Conservation (phyloP, 345 rosid species). For the Murraya koenigii region DNA sequence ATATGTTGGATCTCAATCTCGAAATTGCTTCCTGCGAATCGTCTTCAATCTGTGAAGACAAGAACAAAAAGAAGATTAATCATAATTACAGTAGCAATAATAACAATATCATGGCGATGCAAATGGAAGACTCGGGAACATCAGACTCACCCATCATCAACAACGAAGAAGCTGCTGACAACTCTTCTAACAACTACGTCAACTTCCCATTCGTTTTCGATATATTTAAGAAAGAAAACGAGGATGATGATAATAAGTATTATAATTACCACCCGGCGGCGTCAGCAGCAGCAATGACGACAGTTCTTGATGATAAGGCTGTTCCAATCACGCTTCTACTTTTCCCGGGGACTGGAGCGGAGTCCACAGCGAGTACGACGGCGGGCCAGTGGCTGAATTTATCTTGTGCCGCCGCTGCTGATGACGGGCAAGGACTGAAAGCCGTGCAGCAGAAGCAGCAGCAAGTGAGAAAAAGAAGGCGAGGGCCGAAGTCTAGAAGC, state of each 20-base stretch:
- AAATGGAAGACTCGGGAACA: constrained; percentile 45
- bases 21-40: constrained; percentile 37
- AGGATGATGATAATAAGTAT: background rate
- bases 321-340: constrained; percentile 31
- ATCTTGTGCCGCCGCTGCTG: constrained; percentile 17
- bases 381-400: constrained; percentile 46
- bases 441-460: constrained; percentile 39
- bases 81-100: background rate
- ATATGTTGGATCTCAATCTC: constrained; percentile 73
- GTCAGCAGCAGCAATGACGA: background rate
- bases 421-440: constrained; percentile 32
- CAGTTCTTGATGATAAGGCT: constrained; percentile 2
- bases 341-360: constrained; percentile 43
- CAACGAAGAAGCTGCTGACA: constrained; percentile 37
- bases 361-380: constrained; percentile 17
- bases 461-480: constrained; percentile 57
- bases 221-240: constrained; percentile 32
- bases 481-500: constrained; percentile 96
- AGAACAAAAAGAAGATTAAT: background rate
- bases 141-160: constrained; percentile 49
- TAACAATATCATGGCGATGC: background rate
- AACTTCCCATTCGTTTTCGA: constrained; percentile 41
- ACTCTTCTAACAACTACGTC: constrained; percentile 32
- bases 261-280: too few species aligned
- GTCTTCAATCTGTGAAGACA: constrained; percentile 17